These are phyloP conservation scores for Alternaria angustiovoidea DNA, from an alignment of 2,329 filamentous ascomycete species.

Conservation along the genomic window DNA sequence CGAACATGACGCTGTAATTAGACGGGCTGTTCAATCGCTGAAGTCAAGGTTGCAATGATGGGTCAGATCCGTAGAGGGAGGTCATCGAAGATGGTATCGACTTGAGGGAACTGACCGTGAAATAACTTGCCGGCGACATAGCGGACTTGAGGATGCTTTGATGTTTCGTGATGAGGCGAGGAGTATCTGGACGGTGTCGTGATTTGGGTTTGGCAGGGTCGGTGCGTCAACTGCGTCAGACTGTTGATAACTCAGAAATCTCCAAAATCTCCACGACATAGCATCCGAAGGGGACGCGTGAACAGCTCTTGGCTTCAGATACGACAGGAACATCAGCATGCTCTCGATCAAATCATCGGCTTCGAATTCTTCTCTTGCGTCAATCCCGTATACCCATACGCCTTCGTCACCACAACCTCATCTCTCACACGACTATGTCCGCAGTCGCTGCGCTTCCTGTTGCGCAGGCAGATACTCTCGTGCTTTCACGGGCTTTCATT, in stretches of 20 bases:
- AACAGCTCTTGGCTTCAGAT: neutral
- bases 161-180: neutral
- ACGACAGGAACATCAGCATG: neutral
- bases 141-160: neutral
- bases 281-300: neutral
- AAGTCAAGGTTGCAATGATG: neutral
- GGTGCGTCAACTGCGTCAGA: neutral
- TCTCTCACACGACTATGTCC: neutral
- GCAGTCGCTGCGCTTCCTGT: neutral
- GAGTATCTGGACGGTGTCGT: neutral
- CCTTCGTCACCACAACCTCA: neutral
- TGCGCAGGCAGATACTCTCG: neutral
- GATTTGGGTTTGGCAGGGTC: neutral
- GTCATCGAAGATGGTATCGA: neutral
- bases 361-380: neutral
- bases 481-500: neutral
- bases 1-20: neutral
- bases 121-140: neutral
- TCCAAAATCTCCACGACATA: neutral
- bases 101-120: neutral
- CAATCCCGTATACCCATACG: neutral
- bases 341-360: neutral
- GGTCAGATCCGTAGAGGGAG: neutral
- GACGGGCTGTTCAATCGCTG: neutral
- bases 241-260: neutral